A percentile compares a stretch with the other conserved stretches of the same genome.
These are phyloP conservation scores for Saccharomycopsis lassenensis DNA, from an alignment of 805 yeast species.

Conservation along the genomic window DNA sequence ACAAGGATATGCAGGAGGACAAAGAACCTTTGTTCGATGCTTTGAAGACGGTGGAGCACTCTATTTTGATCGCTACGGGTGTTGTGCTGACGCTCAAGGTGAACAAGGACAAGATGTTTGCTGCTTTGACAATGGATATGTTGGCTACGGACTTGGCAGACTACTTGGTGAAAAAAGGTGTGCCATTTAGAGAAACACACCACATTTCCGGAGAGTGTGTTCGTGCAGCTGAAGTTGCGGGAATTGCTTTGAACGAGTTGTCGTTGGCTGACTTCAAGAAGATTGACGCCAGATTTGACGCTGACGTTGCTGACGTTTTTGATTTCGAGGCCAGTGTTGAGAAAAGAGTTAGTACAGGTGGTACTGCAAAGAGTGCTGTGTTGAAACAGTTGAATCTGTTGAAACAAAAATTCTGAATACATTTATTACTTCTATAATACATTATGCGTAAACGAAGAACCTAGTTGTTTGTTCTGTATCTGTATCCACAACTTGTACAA, in stretches of 20 bases:
- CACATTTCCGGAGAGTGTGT: conserved; percentile 98
- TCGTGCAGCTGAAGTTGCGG: conserved; percentile 70
- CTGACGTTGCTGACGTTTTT: conserved; percentile 77
- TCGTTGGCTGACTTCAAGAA: conserved; percentile 63
- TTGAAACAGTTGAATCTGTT: conserved; percentile 58
- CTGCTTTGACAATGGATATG: conserved; percentile 96
- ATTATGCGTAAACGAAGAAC: too few species aligned
- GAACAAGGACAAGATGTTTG: conserved; percentile 65
- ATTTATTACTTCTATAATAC: too few species aligned
- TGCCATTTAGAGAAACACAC: conserved; percentile 98
- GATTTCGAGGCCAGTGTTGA: conserved; percentile 91
- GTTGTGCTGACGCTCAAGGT: conserved; percentile 80
- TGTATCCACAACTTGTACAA: conserved; percentile 85
- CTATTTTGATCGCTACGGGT: conserved; percentile 90
- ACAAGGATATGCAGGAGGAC: conserved; percentile 98
- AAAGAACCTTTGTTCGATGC: conserved; percentile 97
- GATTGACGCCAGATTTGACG: conserved; percentile 71
- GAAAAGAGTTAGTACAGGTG: conserved; percentile 94
- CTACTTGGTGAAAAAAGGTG: conserved; percentile 93
- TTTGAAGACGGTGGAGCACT: conserved; percentile 83
- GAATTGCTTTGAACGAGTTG: conserved; percentile 70
- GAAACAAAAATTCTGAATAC: too few species aligned
- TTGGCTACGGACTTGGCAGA: conserved; percentile 98
- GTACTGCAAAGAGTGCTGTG: conserved; percentile 91
- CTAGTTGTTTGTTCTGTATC: conserved; percentile 87